Percentiles rank a stretch among this genome's conserved stretches.
Evolutionary conservation across 2,329 filamentous ascomycete genomes (phyloP).

Genomic region (Diaporthe batatas): DNA sequence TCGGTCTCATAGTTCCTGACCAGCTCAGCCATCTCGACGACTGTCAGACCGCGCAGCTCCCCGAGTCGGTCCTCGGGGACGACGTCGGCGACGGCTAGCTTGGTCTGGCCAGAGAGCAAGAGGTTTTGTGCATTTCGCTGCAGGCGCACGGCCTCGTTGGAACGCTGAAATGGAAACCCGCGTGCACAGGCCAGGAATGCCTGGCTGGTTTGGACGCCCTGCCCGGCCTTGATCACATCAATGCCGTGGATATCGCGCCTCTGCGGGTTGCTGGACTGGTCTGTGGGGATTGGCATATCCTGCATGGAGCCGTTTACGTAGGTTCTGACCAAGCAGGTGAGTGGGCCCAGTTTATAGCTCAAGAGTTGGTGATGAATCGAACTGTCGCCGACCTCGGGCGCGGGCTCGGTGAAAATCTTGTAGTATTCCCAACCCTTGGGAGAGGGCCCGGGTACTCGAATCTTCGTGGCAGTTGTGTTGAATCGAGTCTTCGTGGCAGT

Average conservation of each 20-base stretch:
- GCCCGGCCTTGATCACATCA: neutral
- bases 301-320: neutral
- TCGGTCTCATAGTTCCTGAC: neutral
- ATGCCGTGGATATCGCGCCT: neutral
- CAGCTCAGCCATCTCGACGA: neutral
- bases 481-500: too few relatives aligned
- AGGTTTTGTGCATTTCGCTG: neutral
- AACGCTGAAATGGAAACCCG: too few relatives aligned
- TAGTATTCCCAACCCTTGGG: neutral
- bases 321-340: neutral
- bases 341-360: neutral
- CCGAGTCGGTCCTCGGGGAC: neutral
- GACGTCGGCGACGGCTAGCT: neutral
- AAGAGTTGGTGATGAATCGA: neutral
- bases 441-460: too few relatives aligned
- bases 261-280: too few relatives aligned
- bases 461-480: too few relatives aligned
- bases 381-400: neutral
- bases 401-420: neutral
- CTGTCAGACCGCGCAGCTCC: neutral
- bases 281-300: neutral
- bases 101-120: neutral
- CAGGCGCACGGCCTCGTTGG: neutral
- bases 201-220: neutral
- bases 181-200: neutral